phyloP scores from a whole-genome alignment of 2,329 filamentous ascomycete species.

The Metarhizium rileyi region DNA sequence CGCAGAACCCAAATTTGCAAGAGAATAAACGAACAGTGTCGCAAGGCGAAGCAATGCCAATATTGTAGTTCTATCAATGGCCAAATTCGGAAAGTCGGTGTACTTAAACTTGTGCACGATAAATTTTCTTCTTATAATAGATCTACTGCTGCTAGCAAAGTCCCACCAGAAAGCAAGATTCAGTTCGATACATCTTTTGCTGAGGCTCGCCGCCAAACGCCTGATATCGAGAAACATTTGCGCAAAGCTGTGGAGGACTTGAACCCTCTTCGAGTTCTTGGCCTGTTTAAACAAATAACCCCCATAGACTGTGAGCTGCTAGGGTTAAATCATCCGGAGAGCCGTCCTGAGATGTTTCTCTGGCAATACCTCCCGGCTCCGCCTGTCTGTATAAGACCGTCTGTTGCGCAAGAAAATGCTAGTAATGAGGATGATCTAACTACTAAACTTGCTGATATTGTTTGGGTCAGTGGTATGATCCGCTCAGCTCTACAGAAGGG shows the following conservation, averaged over 20 bases:
- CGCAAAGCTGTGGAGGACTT: slow-evolving; percentile 89
- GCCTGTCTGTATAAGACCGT: slow-evolving; percentile 85
- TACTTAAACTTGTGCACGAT: slow-evolving; percentile 86
- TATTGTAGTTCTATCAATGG: slow-evolving; percentile 78
- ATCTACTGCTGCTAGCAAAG: slow-evolving; percentile 77
- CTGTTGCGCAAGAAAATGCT: slow-evolving; percentile 81
- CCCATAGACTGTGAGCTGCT: slow-evolving; percentile 81
- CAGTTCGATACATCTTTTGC: slow-evolving; percentile 78
- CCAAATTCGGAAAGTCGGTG: slow-evolving; percentile 79
- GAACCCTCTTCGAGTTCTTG: slow-evolving; percentile 78
- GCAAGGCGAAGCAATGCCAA: slow-evolving; percentile 76
- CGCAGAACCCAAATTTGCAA: slow-evolving; percentile 72
- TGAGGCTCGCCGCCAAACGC: slow-evolving; percentile 64
- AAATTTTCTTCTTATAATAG: slow-evolving; percentile 82
- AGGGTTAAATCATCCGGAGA: slow-evolving; percentile 78
- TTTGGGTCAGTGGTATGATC: slow-evolving; percentile 81
- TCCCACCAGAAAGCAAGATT: slow-evolving; percentile 68
- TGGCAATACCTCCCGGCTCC: slow-evolving; percentile 95
- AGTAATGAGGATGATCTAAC: slow-evolving; percentile 96
- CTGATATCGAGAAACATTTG: slow-evolving; percentile 80
- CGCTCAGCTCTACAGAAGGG: slow-evolving; percentile 73
- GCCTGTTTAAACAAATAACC: slow-evolving; percentile 80
- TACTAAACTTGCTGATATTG: slow-evolving; percentile 87
- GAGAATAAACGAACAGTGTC: slow-evolving; percentile 77
- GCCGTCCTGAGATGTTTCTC: slow-evolving; percentile 88